Evolutionary conservation across 2,329 filamentous ascomycete species (phyloP).

Genomic region (Myriosclerotinia duriaeana): DNA sequence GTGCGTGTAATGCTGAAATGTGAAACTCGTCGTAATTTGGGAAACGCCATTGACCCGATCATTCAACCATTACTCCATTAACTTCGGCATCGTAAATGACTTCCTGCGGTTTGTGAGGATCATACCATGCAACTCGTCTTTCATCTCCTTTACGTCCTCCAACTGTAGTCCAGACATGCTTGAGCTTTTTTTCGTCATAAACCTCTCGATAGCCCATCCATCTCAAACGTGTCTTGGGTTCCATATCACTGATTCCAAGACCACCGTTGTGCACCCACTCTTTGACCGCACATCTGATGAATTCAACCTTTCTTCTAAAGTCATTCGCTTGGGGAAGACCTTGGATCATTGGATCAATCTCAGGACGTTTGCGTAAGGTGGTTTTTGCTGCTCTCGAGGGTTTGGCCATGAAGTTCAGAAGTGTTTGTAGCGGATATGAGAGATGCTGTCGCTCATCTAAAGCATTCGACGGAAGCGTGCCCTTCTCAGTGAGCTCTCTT

Average conservation of each 20-base stretch:
- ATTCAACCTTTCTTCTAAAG: constrained; percentile 71
- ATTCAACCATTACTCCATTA: constrained; percentile 24
- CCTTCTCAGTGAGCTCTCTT: constrained; percentile 60
- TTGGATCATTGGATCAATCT: constrained; percentile 60
- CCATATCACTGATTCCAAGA: constrained; percentile 65
- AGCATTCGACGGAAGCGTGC: constrained; percentile 68
- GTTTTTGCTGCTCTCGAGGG: constrained; percentile 50
- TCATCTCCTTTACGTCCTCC: constrained; percentile 61
- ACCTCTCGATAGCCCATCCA: constrained; percentile 61
- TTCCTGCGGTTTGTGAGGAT: constrained; percentile 38
- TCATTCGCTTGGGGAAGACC: constrained; percentile 70
- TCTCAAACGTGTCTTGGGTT: constrained; percentile 50
- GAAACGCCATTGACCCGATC: constrained; percentile 13
- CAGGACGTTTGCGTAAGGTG: constrained; percentile 55
- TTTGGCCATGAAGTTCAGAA: constrained; percentile 62
- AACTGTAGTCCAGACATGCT: constrained; percentile 68
- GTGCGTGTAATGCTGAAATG: not conserved
- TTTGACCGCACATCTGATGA: constrained; percentile 65
- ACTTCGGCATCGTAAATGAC: constrained; percentile 38
- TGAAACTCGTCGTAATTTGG: not conserved
- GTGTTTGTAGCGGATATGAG: constrained; percentile 69
- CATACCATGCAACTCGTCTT: constrained; percentile 41
- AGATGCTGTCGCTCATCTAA: constrained; percentile 69
- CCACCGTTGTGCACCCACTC: constrained; percentile 72
- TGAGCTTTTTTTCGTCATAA: constrained; percentile 52